A percentile compares a stretch with the other conserved stretches of the same genome.
Evolutionary conservation across 495 filamentous ascomycete species (phyloP).

Genomic region (Podospora fimiseda): DNA sequence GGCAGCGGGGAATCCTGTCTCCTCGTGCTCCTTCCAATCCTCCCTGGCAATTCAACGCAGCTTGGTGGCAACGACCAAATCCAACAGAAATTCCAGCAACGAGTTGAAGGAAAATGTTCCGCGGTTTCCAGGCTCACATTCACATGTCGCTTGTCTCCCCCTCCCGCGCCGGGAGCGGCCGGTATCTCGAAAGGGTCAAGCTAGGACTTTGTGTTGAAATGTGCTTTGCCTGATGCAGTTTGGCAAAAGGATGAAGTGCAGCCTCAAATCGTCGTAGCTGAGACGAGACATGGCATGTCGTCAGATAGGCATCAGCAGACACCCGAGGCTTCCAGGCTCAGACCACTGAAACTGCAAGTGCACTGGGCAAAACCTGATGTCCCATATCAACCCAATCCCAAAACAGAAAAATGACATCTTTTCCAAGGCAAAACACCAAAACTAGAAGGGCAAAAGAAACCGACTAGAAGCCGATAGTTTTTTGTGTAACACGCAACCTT

Average conservation of each 20-base stretch:
- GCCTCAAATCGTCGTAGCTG: not conserved
- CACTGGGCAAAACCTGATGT: not conserved
- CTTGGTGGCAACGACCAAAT: not conserved
- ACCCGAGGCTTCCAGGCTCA: not conserved
- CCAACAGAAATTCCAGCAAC: too few species aligned
- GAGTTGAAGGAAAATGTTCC: too few species aligned
- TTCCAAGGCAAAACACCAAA: too few species aligned
- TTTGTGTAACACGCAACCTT: too few species aligned
- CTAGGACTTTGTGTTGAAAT: not conserved
- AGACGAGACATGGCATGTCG: not conserved
- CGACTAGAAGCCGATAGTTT: too few species aligned
- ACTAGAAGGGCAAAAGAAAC: too few species aligned
- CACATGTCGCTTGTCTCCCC: not conserved
- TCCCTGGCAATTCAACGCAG: not conserved
- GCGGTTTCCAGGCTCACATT: too few species aligned
- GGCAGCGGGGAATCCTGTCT: not conserved
- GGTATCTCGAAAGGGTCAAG: not conserved
- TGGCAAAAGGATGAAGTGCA: not conserved
- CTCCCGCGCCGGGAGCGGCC: not conserved
- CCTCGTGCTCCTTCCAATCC: not conserved
- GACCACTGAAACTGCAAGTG: not conserved
- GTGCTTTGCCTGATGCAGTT: not conserved
- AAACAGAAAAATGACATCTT: not conserved
- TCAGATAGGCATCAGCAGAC: not conserved
- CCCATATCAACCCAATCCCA: not conserved